A percentile compares a stretch with the other conserved stretches of the same genome.
These are phyloP conservation scores for Mortierella sp. DNA, from an alignment of 371 early-diverging fungal species.

Conservation along the genomic window DNA sequence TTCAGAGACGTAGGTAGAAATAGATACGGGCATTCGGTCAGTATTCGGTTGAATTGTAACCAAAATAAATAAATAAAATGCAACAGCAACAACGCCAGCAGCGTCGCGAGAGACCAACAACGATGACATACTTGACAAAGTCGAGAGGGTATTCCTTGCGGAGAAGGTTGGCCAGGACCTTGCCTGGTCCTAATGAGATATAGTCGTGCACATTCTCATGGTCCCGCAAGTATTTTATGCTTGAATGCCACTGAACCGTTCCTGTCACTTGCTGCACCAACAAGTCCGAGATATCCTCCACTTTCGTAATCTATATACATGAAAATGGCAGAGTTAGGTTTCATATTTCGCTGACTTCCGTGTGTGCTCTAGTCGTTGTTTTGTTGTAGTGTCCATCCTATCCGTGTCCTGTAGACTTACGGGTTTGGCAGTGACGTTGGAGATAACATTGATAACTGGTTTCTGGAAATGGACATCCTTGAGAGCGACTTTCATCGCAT, in stretches of 20 bases:
- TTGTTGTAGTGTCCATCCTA: not conserved
- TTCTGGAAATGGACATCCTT: constrained; percentile 69
- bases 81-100: too few species aligned
- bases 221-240: constrained; percentile 82
- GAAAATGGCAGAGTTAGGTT: not conserved
- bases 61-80: too few species aligned
- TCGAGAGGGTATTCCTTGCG: constrained; percentile 91
- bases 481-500: constrained; percentile 81
- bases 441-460: constrained; percentile 87
- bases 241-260: constrained; percentile 93
- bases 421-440: constrained; percentile 92
- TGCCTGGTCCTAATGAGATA: constrained; percentile 90
- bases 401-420: constrained; percentile 63
- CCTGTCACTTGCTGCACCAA: constrained; percentile 85
- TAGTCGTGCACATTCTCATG: constrained; percentile 85
- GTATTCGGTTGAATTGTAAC: not conserved
- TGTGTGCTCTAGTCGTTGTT: not conserved
- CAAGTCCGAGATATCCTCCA: constrained; percentile 76
- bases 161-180: constrained; percentile 89
- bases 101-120: not conserved
- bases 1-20: not conserved
- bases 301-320: constrained; percentile 57
- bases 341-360: not conserved
- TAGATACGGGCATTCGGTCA: not conserved
- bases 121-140: constrained; percentile 64